Evolutionary conservation across 2,329 filamentous ascomycete genomes (phyloP), one percentile per base, ranked within the genome.

Genomic region (Bipolaris victoriae): DNA sequence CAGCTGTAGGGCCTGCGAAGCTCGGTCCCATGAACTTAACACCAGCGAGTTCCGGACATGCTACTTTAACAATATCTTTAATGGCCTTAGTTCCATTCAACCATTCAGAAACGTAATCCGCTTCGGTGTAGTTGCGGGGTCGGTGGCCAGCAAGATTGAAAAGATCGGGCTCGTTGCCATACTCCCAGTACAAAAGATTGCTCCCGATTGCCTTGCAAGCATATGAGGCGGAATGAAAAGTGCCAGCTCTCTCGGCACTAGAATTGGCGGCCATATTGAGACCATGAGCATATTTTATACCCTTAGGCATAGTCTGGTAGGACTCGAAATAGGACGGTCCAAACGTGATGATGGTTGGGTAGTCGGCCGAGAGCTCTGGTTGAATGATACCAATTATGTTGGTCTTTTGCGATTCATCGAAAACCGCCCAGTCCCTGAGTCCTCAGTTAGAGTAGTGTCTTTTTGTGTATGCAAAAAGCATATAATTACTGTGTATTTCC

Each of bases 141-240:
- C 86, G 74, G n/a, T 85, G 81, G 0, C 79, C 74, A 1, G 79
- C 71, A 18, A 81, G 82, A 2, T 79, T 79, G 69, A 77, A 88
- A 11, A 88, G 73, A 67, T 89, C 85, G 0, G 85, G 84, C 68
- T 88, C 86, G 63, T 88, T 88, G 37, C 87, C 86, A 60, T 88
- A 84, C 65, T 86, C 84, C 84, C 84, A 88, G 58, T 77, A 76
- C 26, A 84, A 79, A 4, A 87, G 74, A 48, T 79, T 83, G 9
- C 79, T 81, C 7, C 73, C 74, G 0, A 88, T 73, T 3, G 84
- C 82, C 64, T 83, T 81, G 72, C 86, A 88, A 1, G 81, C 85
- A 20, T 86, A 71, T 0, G 83, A 79, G 0, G 84, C 84, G 0
- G 84, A 86, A 10, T 82, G 80, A 3, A 84, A 65, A 1, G 88